Conservation (phyloP, 176 grass and related monocot genomes). For the Aegilops bicornis region DNA sequence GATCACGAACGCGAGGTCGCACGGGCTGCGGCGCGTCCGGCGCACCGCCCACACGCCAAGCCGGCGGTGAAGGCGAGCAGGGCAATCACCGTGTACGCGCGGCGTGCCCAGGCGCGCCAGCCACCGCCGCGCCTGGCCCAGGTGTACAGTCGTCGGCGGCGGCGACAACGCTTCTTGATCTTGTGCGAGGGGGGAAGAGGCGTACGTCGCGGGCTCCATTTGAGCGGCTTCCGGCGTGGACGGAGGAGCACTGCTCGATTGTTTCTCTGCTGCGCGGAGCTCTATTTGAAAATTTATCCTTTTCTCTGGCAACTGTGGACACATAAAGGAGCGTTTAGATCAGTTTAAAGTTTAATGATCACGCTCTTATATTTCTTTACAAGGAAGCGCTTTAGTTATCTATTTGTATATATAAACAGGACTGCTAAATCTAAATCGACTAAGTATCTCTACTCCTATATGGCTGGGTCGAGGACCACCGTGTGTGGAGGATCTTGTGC, state of each 20-base stretch:
- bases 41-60: conserved; percentile 4
- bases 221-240: neutral
- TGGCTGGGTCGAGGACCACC: too few relatives aligned
- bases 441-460: too few relatives aligned
- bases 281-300: neutral
- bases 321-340: too few relatives aligned
- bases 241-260: neutral
- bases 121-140: neutral
- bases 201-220: neutral
- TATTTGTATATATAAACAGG: too few relatives aligned
- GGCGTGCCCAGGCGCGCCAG: neutral
- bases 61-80: neutral
- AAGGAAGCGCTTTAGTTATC: too few relatives aligned
- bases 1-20: conserved; percentile 13
- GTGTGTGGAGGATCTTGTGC: too few relatives aligned
- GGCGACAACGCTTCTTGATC: neutral
- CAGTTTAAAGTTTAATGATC: too few relatives aligned
- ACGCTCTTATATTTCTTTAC: too few relatives aligned
- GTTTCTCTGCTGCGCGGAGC: neutral
- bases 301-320: too few relatives aligned
- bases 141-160: neutral
- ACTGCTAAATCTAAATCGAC: too few relatives aligned
- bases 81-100: neutral
- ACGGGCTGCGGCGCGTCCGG: neutral
- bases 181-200: neutral